Base-by-base conservation (phyloP, 164 flowering plant species). In the Berberis thunbergii region DNA sequence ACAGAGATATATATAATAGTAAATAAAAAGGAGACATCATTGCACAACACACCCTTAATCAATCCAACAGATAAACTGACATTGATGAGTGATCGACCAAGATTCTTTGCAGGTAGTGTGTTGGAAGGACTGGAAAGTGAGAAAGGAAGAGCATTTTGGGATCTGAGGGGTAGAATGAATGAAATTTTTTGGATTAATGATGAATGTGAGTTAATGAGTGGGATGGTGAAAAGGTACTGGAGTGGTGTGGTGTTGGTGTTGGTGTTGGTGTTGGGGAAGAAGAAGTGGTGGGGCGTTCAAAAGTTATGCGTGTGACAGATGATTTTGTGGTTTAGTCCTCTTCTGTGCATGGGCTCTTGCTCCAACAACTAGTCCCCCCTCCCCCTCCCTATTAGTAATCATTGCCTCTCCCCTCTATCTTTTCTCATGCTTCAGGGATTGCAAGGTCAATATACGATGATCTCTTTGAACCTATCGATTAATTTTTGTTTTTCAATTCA, bases 291-390 rank as follows among this genome's bases (percentile, higher is more conserved):
- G 61, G 44, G 45, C 46, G 45, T 7, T 41, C 46, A 65, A 65
- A 65, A 65, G 67, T 48, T 57, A 65, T 57, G 61, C 67, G 67
- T 65, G 67, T 65, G 61, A 41, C 60, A 58, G 61, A 38, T 46
- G 67, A 54, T 57, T 65, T 57, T 57, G 55, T 56, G 54, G 67
- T 65, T 48, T 40, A 65, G 67, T 65, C 67, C n/a, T 46, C 67
- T 65, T 65, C 67, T 11, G 39, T 65, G 67, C 67, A 57, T 65
- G 67, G 67, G 67, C 67, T 65, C 67, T 53, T 57, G 41, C 41
- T 40, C 5, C 67, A 52, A 65, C 43, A 55, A 26, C 26, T 26
- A 26, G 26, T 26, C 26, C 26, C 26, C 26, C 26, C 26, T 26
- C 26, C 26, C 26, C 46, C 54, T 7, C 52, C 61, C 54, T 10